Evolutionary conservation across 2,329 filamentous ascomycete species (phyloP).

Genomic region (Chaetomiaceae sp.): DNA sequence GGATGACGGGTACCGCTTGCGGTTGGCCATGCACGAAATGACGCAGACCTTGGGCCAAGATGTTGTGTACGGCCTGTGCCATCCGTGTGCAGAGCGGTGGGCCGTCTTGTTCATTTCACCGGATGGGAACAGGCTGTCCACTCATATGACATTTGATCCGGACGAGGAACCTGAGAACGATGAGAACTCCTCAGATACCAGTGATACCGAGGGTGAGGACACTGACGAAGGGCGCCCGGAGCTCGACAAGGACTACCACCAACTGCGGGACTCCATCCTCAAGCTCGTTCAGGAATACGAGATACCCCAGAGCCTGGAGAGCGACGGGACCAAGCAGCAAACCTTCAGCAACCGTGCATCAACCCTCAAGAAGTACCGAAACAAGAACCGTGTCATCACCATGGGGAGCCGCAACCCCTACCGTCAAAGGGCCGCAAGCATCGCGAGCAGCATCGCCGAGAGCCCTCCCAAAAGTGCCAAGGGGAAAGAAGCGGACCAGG

Average conservation of each 20-base stretch:
- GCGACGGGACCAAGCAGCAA: conserved; percentile 54
- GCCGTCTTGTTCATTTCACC: conserved; percentile 73
- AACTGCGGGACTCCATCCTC: conserved; percentile 73
- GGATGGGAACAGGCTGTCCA: conserved; percentile 65
- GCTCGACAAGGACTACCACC: conserved; percentile 74
- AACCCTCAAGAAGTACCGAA: conserved; percentile 54
- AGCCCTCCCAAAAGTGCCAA: conserved; percentile 29
- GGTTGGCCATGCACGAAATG: conserved; percentile 68
- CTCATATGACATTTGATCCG: conserved; percentile 67
- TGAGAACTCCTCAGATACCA: conserved; percentile 52
- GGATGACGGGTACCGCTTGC: conserved; percentile 61
- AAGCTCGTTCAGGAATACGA: conserved; percentile 81
- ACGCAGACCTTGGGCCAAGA: conserved; percentile 60
- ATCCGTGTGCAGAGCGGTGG: conserved; percentile 81
- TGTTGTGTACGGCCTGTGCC: conserved; percentile 61
- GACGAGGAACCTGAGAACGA: conserved; percentile 63
- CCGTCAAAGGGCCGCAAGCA: conserved; percentile 32
- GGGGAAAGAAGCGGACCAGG: conserved; percentile 27
- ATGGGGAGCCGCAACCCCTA: conserved; percentile 58
- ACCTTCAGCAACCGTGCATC: conserved; percentile 66
- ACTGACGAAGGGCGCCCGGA: conserved; percentile 54
- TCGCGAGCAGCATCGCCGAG: conserved; percentile 29
- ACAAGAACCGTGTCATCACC: conserved; percentile 55
- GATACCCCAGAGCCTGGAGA: conserved; percentile 63
- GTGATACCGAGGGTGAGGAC: conserved; percentile 59